Evolutionary conservation across 2,329 filamentous ascomycete genomes (phyloP), one percentile per base, ranked within the genome.

Genomic region (Iodosphaeria phyllophila): DNA sequence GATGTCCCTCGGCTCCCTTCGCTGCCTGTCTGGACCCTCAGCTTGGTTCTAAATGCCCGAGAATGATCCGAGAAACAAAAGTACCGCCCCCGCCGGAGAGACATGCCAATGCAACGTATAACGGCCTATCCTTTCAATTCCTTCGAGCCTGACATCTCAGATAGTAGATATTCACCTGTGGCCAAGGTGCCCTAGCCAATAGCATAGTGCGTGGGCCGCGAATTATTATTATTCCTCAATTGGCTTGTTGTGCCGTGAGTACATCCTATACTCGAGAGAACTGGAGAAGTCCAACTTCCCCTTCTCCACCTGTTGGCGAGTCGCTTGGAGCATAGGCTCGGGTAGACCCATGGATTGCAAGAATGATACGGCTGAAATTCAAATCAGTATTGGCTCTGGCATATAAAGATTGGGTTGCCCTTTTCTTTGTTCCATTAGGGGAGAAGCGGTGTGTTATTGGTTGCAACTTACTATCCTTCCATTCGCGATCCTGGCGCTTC

Each of bases 401-500:
- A 12, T 20, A 24, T 20, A 22, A n/a, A 31, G 12, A 10, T n/a
- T n/a, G n/a, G n/a, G n/a, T n/a, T n/a, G n/a, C n/a, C n/a, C n/a
- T n/a, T n/a, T n/a, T n/a, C n/a, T 23, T 22, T 10, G 14, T 17
- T 15, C 6, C 6, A 20, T 20, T 18, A 20, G 21, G 24, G 17
- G 21, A 21, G 24, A 25, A 28, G 23, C 33, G 28, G 19, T 20
- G 2, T n/a, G 1, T 9, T 5, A 24, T 29, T 10, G 16, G 13
- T 10, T 20, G 21, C 16, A 10, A 61, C 63, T 48, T 49, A 67
- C 60, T 68, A 32, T 91, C 72, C 43, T 59, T 74, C 82, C 83
- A 92, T 49, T 92, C 83, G 10, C 61, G 39, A 5, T 84, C 74
- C 51, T 80, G 76, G 33, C 84, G 59, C 37, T 60, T 60, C 28